Base-by-base conservation (phyloP, 371 early-diverging fungal genomes). In the Fennellomyces sp. region DNA sequence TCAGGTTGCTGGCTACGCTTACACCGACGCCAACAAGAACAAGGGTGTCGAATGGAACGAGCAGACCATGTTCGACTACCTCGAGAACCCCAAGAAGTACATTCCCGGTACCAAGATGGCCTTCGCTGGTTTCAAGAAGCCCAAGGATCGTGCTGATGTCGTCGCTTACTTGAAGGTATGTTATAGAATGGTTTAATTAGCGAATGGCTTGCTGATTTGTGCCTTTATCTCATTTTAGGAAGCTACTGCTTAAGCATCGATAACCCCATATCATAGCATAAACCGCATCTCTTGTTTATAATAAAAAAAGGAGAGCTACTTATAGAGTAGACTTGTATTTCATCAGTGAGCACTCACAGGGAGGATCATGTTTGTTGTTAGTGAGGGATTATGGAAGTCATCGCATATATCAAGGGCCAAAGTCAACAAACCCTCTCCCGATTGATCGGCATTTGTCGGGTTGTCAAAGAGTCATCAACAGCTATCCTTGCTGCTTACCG, bases 71-170 rank as follows among this genome's bases (percentile, higher is more conserved):
- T 90, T 90, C 69, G 90, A 92, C 45, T 93, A 94, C 82, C 87
- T 94, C 52, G 94, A 94, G 86, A 97, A 98, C 91, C 98, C 98
- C 76, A 98, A 97, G 89, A 95, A 95, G 90, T 90, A 91, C 79
- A 95, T 96, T 69, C 94, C 93, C 49, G 96, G 94, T 70, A 94
- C 98, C 78, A 96, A 95, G 93, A 97, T 98, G 97, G 95, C 95
- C 61, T 97, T 97, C 73, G 95, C 96, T 70, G 98, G 98, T 48
- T 94, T 97, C 88, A 97, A 97, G 92, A 97, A 97, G 70, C 94
- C 96, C 48, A 88, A 89, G 84, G 91, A 91, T 58, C 87, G 92
- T 66, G 84, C 86, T 69, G 95, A 96, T 77, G 88, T 94, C 58
- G 90, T 95, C 70, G 90, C 96, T 60, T 94, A 94, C 87, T 84